These are phyloP conservation scores for Syzygium jambos DNA, from an alignment of 345 rosid genomes.

Conservation along the genomic window DNA sequence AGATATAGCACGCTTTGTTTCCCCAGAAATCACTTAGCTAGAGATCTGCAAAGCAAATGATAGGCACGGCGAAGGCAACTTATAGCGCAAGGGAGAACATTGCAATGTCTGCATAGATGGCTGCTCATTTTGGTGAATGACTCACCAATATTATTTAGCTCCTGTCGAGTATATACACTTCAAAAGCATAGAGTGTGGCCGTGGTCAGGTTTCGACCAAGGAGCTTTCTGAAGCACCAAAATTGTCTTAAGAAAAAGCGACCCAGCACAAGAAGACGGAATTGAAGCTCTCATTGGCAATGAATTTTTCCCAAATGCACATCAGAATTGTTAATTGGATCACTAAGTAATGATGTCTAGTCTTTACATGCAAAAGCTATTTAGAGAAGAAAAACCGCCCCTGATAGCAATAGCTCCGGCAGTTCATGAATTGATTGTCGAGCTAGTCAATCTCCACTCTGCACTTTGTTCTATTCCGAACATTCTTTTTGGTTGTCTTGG, in stretches of 20 bases:
- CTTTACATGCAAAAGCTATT: background rate
- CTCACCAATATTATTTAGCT: background rate
- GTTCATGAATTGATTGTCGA: background rate
- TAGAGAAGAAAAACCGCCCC: background rate
- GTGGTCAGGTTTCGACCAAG: background rate
- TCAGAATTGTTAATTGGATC: background rate
- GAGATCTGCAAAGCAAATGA: too few species aligned
- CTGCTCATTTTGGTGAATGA: background rate
- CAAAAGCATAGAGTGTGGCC: background rate
- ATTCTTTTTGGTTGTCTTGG: constrained; percentile 32
- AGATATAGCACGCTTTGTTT: background rate
- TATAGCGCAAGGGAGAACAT: background rate
- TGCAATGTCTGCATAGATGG: background rate
- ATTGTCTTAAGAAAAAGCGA: background rate
- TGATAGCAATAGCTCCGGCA: background rate
- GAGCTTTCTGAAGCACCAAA: background rate
- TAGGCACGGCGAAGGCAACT: background rate
- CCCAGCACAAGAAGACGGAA: background rate
- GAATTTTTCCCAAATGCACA: background rate
- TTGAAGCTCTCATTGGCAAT: background rate
- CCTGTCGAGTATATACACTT: background rate
- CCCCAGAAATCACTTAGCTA: background rate
- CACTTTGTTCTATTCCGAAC: background rate
- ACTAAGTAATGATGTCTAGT: background rate
- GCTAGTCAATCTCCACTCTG: background rate